Conservation (phyloP, 2,329 filamentous ascomycete species). For the Penicillium oxalicum region DNA sequence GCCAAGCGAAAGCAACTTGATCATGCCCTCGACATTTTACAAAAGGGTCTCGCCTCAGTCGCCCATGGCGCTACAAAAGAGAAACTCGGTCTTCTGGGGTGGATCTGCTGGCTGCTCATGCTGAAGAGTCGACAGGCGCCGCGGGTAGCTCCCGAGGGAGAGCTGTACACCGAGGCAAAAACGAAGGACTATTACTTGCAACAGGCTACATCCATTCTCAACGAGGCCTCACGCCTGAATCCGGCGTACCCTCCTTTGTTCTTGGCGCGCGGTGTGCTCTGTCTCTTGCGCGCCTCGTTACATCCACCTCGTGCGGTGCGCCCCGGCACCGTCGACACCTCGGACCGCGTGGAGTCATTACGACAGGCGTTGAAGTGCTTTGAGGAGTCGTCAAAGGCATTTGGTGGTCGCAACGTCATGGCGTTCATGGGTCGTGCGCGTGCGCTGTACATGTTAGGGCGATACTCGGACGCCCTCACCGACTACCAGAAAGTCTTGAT, state of each 20-base stretch:
- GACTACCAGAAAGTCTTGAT: slow-evolving; percentile 81
- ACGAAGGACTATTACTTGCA: slow-evolving; percentile 93
- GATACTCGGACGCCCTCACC: slow-evolving; percentile 75
- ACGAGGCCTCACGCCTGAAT: slow-evolving; percentile 91
- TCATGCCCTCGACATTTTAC: slow-evolving; percentile 65
- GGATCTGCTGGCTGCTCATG: slow-evolving; percentile 85
- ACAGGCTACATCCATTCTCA: slow-evolving; percentile 81
- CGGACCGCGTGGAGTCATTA: slow-evolving; percentile 70
- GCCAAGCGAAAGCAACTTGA: slow-evolving; percentile 93
- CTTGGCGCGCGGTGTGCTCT: slow-evolving; percentile 82
- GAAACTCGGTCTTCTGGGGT: slow-evolving; percentile 75
- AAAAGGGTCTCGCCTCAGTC: slow-evolving; percentile 68
- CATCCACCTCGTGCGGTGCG: slow-evolving; percentile 65
- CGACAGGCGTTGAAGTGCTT: slow-evolving; percentile 87
- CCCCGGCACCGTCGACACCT: slow-evolving; percentile 57
- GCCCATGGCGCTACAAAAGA: slow-evolving; percentile 67
- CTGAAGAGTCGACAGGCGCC: slow-evolving; percentile 81
- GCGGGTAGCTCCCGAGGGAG: slow-evolving; percentile 58
- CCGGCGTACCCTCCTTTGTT: slow-evolving; percentile 87
- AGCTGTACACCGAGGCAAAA: slow-evolving; percentile 64
- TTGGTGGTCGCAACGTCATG: slow-evolving; percentile 82
- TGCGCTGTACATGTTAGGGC: slow-evolving; percentile 77
- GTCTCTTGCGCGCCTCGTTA: slow-evolving; percentile 79
- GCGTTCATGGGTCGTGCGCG: slow-evolving; percentile 85
- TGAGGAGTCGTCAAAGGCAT: slow-evolving; percentile 83